phyloP scores from a whole-genome alignment of 257 asterid genomes.

The Thymus mandschuricus region DNA sequence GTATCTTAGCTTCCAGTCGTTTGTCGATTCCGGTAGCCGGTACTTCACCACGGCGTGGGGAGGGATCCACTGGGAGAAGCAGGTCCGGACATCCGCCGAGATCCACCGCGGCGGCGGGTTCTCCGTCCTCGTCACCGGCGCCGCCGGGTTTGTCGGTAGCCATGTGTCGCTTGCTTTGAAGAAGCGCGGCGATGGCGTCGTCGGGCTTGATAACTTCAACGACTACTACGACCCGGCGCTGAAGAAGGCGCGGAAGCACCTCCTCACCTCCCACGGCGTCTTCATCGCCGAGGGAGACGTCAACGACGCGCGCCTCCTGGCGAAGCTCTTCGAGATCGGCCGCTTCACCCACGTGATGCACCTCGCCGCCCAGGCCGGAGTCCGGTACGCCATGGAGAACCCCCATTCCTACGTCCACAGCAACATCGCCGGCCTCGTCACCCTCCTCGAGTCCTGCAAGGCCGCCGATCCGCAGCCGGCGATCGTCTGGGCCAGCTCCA shows the following conservation, averaged over 20 bases:
- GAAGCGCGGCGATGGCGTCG: slow-evolving; percentile 89
- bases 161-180: slow-evolving; percentile 71
- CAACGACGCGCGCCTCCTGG: slow-evolving; percentile 57
- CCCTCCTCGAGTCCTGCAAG: slow-evolving; percentile 67
- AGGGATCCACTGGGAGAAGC: slow-evolving; percentile 63
- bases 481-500: slow-evolving; percentile 83
- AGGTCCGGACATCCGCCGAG: slow-evolving; percentile 57
- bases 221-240: slow-evolving; percentile 60
- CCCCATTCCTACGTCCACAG: slow-evolving; percentile 74
- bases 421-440: slow-evolving; percentile 79
- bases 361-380: slow-evolving; percentile 90
- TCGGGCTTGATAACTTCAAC: slow-evolving; percentile 77
- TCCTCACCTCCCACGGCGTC: slow-evolving; percentile 35
- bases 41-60: slow-evolving; percentile 67
- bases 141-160: slow-evolving; percentile 78
- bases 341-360: slow-evolving; percentile 77
- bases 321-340: slow-evolving; percentile 58
- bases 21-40: slow-evolving; percentile 54
- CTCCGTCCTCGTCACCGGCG: slow-evolving; percentile 76
- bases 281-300: slow-evolving; percentile 64
- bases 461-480: slow-evolving; percentile 63
- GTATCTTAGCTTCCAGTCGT: slow-evolving; percentile 68
- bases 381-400: slow-evolving; percentile 76
- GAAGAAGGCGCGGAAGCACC: slow-evolving; percentile 47
- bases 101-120: slow-evolving; percentile 60